Evolutionary conservation across 2,329 filamentous ascomycete species (phyloP).

Genomic region (Clarireedia monteithiana): DNA sequence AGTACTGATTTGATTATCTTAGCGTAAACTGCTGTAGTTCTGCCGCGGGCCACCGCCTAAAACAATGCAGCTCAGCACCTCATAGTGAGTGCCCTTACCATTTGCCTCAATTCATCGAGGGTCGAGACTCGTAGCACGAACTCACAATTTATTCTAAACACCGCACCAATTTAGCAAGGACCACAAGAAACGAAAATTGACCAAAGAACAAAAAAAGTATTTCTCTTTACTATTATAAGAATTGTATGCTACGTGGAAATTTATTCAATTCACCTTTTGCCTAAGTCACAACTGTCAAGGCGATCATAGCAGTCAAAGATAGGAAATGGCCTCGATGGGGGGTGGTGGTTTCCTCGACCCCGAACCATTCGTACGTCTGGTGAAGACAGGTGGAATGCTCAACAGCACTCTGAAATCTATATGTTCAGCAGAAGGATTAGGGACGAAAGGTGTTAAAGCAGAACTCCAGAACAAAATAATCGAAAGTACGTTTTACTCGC

Average conservation of each 20-base stretch:
- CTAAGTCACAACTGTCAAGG: too few relatives aligned
- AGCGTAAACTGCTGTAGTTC: background rate
- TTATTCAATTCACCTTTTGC: background rate
- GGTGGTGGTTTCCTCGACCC: conserved; percentile 23
- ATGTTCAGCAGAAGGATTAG: conserved; percentile 65
- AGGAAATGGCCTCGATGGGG: conserved; percentile 29
- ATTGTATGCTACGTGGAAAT: background rate
- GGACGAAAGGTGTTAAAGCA: conserved; percentile 77
- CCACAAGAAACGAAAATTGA: background rate
- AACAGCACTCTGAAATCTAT: conserved; percentile 35
- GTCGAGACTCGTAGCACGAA: background rate
- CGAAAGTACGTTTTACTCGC: conserved; percentile 53
- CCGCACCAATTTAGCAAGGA: background rate
- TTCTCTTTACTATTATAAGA: background rate
- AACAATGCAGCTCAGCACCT: background rate
- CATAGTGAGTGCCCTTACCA: too few relatives aligned
- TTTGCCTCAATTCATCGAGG: too few relatives aligned
- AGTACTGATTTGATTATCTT: conserved; percentile 4
- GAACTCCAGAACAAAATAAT: conserved; percentile 73
- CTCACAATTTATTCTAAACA: background rate
- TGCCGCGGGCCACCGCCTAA: background rate
- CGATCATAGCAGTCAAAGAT: background rate
- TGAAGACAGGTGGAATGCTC: conserved; percentile 23
- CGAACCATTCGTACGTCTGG: conserved; percentile 22
- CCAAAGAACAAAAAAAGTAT: background rate